Evolutionary conservation across 176 grass and related monocot genomes (phyloP), one percentile per base, ranked within the genome.

Genomic region (Tillandsia fasciculata): DNA sequence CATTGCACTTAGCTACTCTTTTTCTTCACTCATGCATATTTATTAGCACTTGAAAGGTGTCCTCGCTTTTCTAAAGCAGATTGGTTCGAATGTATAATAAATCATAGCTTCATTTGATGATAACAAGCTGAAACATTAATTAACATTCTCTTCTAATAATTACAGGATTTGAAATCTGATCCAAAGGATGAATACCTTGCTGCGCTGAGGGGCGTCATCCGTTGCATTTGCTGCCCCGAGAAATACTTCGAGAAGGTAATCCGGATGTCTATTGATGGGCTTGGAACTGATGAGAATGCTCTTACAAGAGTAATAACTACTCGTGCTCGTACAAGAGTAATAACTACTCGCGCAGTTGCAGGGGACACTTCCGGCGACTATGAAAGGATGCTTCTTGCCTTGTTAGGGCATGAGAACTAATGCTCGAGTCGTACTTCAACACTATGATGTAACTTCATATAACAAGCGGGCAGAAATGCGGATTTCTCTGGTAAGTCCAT

Each of bases 131-230:
- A 58, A 58, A 58, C 54, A 5, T 57, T 1, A 57, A 57, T 7
- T 57, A 6, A 15, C 6, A 57, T 52, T 53, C 4, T 26, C 66
- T 12, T 50, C 10, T 9, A 10, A 2, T 11, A 8, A 73, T 69
- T 48, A 49, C 77, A 96, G 93, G 89, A 97, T 74, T 77, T 97
- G 50, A 97, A 97, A 87, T 75, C 84, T 65, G 86, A 92, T 33
- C 89, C 93, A 47, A 79, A 97, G 20, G 89, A 96, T 42, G 93
- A 97, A 64, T 97, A 85, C 71, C 84, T 97, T 7, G 78, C 83
- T 1, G 91, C 74, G 1, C 71, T 92, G 7, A 74, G 93, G 28
- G 79, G 86, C 1, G 74, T 92, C 12, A 68, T 92, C 54, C 79
- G 93, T 24, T 92, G 83, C 81, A 83, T 97, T 74, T 72, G 48